These are phyloP conservation scores for Hibiscus syriacus DNA, from an alignment of 345 rosid genomes.

Conservation along the genomic window DNA sequence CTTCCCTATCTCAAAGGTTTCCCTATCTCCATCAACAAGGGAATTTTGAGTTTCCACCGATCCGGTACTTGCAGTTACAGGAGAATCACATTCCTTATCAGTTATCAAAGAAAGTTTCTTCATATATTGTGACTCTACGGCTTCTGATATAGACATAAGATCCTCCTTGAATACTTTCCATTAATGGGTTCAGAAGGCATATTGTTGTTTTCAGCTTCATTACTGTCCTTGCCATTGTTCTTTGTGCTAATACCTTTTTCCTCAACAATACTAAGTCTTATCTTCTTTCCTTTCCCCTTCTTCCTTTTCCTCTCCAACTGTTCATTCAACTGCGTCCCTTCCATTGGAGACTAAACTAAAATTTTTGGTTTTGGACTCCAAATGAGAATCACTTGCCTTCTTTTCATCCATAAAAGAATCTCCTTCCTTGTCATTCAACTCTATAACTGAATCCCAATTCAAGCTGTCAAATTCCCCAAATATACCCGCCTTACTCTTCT, in stretches of 20 bases:
- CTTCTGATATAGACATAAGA: conserved; percentile 1
- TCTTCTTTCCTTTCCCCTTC: conserved; percentile 6
- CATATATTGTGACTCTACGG: not conserved
- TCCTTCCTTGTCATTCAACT: not conserved
- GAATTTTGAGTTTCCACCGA: not conserved
- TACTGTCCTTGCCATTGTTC: not conserved
- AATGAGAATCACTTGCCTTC: not conserved
- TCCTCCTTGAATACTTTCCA: not conserved
- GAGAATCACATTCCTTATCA: conserved; percentile 7
- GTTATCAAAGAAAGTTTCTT: not conserved
- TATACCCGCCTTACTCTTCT: not conserved
- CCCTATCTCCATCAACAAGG: not conserved
- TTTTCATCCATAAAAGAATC: not conserved
- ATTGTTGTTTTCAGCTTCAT: not conserved
- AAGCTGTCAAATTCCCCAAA: no score
- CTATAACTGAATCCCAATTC: not conserved
- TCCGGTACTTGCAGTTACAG: conserved; percentile 3
- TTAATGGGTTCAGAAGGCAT: not conserved
- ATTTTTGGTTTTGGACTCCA: not conserved
- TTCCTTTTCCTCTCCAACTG: not conserved
- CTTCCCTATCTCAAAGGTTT: not conserved
- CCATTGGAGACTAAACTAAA: not conserved
- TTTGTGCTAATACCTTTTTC: not conserved
- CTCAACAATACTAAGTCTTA: not conserved
- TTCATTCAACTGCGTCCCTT: not conserved